Base-by-base conservation (phyloP, 306 rosid species). In the Prunus campanulata region DNA sequence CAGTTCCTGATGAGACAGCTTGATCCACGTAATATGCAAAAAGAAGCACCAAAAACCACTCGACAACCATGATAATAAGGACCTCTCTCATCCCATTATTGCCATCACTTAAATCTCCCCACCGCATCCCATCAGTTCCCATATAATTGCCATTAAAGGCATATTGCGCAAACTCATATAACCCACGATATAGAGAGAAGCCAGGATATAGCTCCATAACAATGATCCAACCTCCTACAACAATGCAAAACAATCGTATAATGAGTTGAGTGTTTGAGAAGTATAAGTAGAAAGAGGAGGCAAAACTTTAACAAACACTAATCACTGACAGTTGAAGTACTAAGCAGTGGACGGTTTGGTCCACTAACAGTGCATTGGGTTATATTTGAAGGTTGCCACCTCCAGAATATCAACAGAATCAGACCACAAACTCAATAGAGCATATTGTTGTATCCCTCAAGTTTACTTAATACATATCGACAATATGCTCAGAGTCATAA, bases 111-210 rank as follows among this genome's bases (percentile, higher is more conserved):
- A 94, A 83, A 81, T 94, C 84, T 56, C 78, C 76, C 98, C 98
- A 94, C n/a, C 86, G 89, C 97, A 94, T 91, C 42, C 96, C 98
- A 76, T 85, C 65, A 50, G 89, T 90, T 64, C 89, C 97, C 85
- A 87, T 64, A 71, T 70, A 68, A 75, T 90, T 80, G 18, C 90
- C 98, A 32, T 1, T 83, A 61, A 91, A 91, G 69, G 97, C 74
- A 76, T 84, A 83, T 74, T 90, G 87, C 1, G 94, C 81, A 78
- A 94, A 90, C 86, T 94, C 98, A 75, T 90, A 91, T 65, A 94
- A 68, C 68, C 98, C 98, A 8, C 98, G 91, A 73, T 85, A 91
- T 68, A 94, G 79, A 70, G 96, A 69, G 80, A 94, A 91, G 59
- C 98, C 97, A 11, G 96, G 98, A 82, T 71, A 94, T 70, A 91